A percentile compares a stretch with the other conserved stretches of the same genome.
These are phyloP conservation scores for Zizania palustris DNA, from an alignment of 202 grass and related monocot species.

Conservation along the genomic window DNA sequence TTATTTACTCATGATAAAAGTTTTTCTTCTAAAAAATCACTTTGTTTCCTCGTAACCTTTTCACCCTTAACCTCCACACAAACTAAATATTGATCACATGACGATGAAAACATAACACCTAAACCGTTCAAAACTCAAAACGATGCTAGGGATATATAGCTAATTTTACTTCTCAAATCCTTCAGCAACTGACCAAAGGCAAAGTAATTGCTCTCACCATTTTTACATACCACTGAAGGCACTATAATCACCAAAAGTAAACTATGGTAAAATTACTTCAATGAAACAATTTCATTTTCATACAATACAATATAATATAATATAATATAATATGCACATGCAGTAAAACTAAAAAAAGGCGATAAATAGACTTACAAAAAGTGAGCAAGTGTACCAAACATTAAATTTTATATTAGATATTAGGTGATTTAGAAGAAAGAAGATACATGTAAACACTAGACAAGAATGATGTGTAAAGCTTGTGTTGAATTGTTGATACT, in stretches of 20 bases:
- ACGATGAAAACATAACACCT: background rate
- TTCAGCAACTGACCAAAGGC: constrained; percentile 11
- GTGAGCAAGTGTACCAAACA: background rate
- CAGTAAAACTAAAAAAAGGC: background rate
- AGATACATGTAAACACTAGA: background rate
- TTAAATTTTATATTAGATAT: background rate
- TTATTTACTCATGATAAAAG: constrained; percentile 32
- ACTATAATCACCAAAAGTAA: background rate
- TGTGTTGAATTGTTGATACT: background rate
- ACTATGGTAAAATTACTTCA: background rate
- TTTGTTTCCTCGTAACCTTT: constrained; percentile 6
- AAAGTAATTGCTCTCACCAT: constrained; percentile 16
- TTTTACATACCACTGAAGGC: constrained; percentile 30
- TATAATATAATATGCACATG: background rate
- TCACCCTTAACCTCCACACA: background rate
- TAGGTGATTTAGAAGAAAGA: background rate
- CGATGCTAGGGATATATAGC: background rate
- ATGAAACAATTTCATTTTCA: constrained; percentile 6
- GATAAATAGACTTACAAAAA: background rate
- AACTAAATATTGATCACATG: background rate
- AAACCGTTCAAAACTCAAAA: constrained; percentile 24
- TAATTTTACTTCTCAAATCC: constrained; percentile 22
- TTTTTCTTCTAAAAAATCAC: constrained; percentile 3
- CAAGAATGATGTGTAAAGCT: background rate
- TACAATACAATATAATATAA: background rate